Conservation (phyloP, 2,329 filamentous ascomycete species). For the Phyllosticta citribraziliensis region DNA sequence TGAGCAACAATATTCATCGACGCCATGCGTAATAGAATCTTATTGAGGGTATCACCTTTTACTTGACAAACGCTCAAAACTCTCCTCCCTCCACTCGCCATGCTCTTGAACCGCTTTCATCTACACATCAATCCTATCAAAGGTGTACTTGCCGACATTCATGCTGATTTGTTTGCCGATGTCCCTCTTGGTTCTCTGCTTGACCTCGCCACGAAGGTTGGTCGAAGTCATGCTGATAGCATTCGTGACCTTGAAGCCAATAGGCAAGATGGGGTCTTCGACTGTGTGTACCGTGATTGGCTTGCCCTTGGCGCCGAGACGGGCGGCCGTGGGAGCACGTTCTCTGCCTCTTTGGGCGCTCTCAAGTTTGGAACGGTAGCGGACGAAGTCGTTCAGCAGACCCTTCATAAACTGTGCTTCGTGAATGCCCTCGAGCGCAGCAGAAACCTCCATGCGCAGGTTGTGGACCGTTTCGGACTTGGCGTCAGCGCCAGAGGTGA, state of each 20-base stretch:
- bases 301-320: slow-evolving; percentile 36
- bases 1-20: no score
- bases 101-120: background rate
- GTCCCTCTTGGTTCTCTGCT: slow-evolving; percentile 60
- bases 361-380: slow-evolving; percentile 37
- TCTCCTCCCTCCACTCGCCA: background rate
- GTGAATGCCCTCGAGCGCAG: slow-evolving; percentile 61
- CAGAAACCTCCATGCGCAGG: slow-evolving; percentile 59
- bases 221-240: slow-evolving; percentile 45
- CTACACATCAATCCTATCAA: slow-evolving; percentile 55
- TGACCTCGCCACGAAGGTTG: slow-evolving; percentile 58
- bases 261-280: slow-evolving; percentile 48
- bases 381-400: slow-evolving; percentile 55
- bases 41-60: background rate
- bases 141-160: slow-evolving; percentile 71
- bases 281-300: slow-evolving; percentile 25
- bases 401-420: slow-evolving; percentile 57
- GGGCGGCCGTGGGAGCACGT: slow-evolving; percentile 13
- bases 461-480: slow-evolving; percentile 55
- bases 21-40: background rate
- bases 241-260: slow-evolving; percentile 56
- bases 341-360: background rate
- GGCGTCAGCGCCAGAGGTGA: slow-evolving; percentile 44
- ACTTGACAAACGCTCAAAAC: background rate
- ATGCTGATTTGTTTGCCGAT: slow-evolving; percentile 68